A percentile compares a stretch with the other conserved stretches of the same genome.
phyloP scores from a whole-genome alignment of 495 filamentous ascomycete species.

The Hypoxylon fragiforme region DNA sequence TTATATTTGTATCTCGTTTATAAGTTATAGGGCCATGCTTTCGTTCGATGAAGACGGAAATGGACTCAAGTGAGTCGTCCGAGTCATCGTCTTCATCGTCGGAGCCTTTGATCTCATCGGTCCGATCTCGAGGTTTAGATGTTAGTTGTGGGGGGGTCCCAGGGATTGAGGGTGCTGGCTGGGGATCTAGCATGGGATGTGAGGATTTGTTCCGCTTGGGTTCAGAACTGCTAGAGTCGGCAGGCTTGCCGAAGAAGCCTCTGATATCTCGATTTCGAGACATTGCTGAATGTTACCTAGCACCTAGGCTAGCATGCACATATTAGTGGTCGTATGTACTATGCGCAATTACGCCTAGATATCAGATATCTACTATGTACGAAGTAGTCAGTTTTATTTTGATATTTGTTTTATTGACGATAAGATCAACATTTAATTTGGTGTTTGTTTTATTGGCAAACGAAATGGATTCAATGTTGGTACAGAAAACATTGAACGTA shows the following conservation, averaged over 20 bases:
- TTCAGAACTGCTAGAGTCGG: conserved; percentile 16
- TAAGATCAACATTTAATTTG: too few relatives aligned
- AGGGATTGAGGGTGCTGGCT: conserved; percentile 21
- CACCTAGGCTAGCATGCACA: too few relatives aligned
- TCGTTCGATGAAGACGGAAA: conserved; percentile 27
- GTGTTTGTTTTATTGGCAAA: too few relatives aligned
- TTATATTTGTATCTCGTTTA: conserved; percentile 28
- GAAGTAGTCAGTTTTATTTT: too few relatives aligned
- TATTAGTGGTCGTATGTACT: background rate
- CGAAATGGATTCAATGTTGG: too few relatives aligned
- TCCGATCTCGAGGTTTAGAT: conserved; percentile 33
- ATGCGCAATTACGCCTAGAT: background rate
- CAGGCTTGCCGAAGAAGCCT: conserved; percentile 39
- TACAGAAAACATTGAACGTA: too few relatives aligned
- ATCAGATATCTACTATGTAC: too few relatives aligned
- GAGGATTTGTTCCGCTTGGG: conserved; percentile 16
- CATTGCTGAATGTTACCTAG: conserved; percentile 8
- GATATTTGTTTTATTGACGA: too few relatives aligned
- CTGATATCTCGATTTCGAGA: conserved; percentile 38
- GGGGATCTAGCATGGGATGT: conserved; percentile 12
- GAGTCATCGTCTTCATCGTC: conserved; percentile 70
- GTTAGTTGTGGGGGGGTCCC: conserved; percentile 37
- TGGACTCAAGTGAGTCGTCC: conserved; percentile 42
- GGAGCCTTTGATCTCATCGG: conserved; percentile 63
- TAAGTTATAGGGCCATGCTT: conserved; percentile 28